Evolutionary conservation across 2,329 filamentous ascomycete species (phyloP), one percentile per base, ranked within the genome.

Genomic region (Cladophialophora yegresii): DNA sequence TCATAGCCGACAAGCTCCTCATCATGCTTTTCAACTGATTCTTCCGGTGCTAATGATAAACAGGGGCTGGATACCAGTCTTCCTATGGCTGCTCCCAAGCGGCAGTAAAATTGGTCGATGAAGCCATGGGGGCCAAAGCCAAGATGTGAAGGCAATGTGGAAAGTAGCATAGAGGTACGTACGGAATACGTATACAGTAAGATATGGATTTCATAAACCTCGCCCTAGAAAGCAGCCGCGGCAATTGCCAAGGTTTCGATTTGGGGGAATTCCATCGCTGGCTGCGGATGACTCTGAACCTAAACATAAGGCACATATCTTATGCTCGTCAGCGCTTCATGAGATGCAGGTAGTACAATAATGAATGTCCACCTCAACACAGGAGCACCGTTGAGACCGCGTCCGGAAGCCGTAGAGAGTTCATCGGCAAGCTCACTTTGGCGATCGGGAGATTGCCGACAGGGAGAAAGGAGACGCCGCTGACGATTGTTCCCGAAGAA

Each of bases 1-100:
- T 12, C 9, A 50, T 12, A 12, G 20, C n/a, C 6, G 9, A 22
- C 12, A 16, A 9, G n/a, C 22, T 50, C 47, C 16, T 26, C 47
- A 40, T 23, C 23, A 50, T 50, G 23, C 47, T 16, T n/a, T 50
- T 22, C 47, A 23, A 10, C 23, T 50, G 20, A 50, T 23, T 50
- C 33, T 13, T 45, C 56, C 13, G 71, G 78, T 47, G 75, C 77
- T 55, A 28, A 40, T 54, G 16, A 77, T 79, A 74, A 77, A 74
- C 23, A n/a, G 78, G 77, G 7, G 79, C 77, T 65, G 92, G 92
- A 10, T 96, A 85, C 69, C 84, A 86, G 71, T 77, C 78, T 28
- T 83, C 81, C 4, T 93, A 89, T 75, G 90, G 90, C 0, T 91
- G 89, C 75, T 85, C 89, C 0, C 81, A 88, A 72, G 80, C 83